Evolutionary conservation across 2,329 filamentous ascomycete species (phyloP).

Genomic region (Podosphaera xanthii): DNA sequence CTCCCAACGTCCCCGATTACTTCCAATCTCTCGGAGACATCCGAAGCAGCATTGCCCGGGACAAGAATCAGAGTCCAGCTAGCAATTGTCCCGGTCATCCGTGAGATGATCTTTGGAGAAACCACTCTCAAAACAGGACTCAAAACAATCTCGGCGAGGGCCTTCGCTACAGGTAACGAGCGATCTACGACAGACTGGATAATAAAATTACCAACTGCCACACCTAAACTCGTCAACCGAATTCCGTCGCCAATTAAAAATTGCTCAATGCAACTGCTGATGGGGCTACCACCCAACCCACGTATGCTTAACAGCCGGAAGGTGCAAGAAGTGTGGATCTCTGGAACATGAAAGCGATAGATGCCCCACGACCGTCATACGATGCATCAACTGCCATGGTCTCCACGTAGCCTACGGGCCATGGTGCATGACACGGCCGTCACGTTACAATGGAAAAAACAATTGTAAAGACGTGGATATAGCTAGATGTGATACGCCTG

Average conservation of each 20-base stretch:
- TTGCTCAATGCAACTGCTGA: neutral
- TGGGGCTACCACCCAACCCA: neutral
- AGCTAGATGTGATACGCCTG: neutral
- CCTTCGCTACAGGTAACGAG: neutral
- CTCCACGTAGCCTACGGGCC: neutral
- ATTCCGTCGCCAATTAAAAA: neutral
- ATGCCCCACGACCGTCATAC: neutral
- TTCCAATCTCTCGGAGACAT: no score
- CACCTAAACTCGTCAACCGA: neutral
- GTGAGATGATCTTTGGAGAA: neutral
- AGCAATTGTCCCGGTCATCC: neutral
- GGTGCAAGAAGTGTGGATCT: neutral
- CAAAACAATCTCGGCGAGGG: neutral
- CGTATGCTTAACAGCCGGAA: neutral
- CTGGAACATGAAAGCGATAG: neutral
- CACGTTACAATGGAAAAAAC: neutral
- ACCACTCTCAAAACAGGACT: neutral
- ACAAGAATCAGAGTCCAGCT: no score
- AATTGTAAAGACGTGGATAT: neutral
- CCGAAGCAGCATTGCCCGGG: no score
- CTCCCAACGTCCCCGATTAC: no score
- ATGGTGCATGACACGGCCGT: neutral
- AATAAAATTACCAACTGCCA: neutral
- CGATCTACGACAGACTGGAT: neutral
- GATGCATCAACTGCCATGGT: neutral